A percentile compares a stretch with the other conserved stretches of the same genome.
Conservation (phyloP, 306 rosid species). For the Glycine latifolia region DNA sequence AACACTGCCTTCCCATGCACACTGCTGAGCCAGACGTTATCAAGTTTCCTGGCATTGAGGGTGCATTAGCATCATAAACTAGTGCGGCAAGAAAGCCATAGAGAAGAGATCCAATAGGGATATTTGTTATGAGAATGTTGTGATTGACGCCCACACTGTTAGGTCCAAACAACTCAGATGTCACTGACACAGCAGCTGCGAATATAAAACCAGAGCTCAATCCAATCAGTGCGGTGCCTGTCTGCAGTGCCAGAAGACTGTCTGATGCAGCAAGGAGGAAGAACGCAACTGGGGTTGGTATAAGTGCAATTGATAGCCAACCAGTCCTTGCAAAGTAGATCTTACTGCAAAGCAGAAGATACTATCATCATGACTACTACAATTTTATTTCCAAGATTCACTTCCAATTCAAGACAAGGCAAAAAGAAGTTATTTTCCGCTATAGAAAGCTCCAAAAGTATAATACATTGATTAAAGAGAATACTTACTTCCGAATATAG, state of each 20-base stretch:
- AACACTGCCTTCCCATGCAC: constrained; percentile 88
- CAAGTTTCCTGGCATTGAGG: constrained; percentile 38
- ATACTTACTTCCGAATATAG: constrained; percentile 74
- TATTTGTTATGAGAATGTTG: constrained; percentile 90
- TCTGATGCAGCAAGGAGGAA: constrained; percentile 73
- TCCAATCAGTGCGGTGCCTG: constrained; percentile 84
- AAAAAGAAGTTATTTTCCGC: constrained; percentile 1
- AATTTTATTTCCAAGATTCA: constrained; percentile 27
- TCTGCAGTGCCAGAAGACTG: constrained; percentile 52
- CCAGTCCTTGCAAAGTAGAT: constrained; percentile 96
- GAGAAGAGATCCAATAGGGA: constrained; percentile 87
- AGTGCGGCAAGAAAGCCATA: constrained; percentile 85
- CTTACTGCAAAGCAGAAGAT: constrained; percentile 62
- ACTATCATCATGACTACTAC: constrained; percentile 27
- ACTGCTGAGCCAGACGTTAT: constrained; percentile 54
- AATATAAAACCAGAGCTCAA: constrained; percentile 95
- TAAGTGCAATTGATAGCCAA: constrained; percentile 80
- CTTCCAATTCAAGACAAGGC: constrained; percentile 25
- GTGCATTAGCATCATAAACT: constrained; percentile 70
- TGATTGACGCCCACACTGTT: constrained; percentile 83
- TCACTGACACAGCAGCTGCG: constrained; percentile 92
- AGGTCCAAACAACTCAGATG: constrained; percentile 95
- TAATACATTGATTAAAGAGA: background rate
- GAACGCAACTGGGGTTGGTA: constrained; percentile 95
- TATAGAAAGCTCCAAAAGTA: constrained; percentile 15